A percentile compares a stretch with the other conserved stretches of the same genome.
These are phyloP conservation scores for Cryptosporidium parvum DNA, from an alignment of 169 alveolate species.

Conservation along the genomic window DNA sequence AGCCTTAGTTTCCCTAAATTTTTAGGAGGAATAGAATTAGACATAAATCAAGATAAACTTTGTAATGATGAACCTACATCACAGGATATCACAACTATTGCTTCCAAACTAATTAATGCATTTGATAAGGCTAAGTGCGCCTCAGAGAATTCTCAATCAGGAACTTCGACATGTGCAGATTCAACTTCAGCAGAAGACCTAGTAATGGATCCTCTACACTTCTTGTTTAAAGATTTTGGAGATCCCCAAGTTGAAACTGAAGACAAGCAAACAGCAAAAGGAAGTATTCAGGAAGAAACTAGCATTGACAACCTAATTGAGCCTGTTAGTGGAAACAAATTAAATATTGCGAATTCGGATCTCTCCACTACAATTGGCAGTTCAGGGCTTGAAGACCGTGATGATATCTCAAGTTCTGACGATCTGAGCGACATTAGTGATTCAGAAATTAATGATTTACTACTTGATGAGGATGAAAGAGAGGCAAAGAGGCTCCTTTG, in stretches of 20 bases:
- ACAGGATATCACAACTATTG: conserved; percentile 79
- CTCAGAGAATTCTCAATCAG: conserved; percentile 1
- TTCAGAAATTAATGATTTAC: conserved; percentile 82
- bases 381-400: conserved; percentile 9
- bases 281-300: not conserved
- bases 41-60: conserved; percentile 77
- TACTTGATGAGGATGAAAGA: conserved; percentile 85
- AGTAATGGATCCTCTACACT: conserved; percentile 57
- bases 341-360: not conserved
- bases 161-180: not conserved
- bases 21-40: conserved; percentile 73
- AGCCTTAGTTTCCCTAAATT: conserved; percentile 27
- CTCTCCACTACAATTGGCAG: conserved; percentile 21
- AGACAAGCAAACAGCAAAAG: not conserved
- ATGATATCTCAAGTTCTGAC: conserved; percentile 38
- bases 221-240: conserved; percentile 44
- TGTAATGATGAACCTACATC: conserved; percentile 81
- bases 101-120: conserved; percentile 80
- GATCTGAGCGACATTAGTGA: conserved; percentile 79
- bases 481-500: conserved; percentile 85
- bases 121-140: conserved; percentile 76
- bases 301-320: not conserved
- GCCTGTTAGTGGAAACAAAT: not conserved
- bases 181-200: conserved; percentile 46
- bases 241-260: not conserved